Percentiles rank a stretch among this genome's conserved stretches.
Evolutionary conservation across 805 yeast genomes (phyloP).

Genomic region (Barnettozyma populi): DNA sequence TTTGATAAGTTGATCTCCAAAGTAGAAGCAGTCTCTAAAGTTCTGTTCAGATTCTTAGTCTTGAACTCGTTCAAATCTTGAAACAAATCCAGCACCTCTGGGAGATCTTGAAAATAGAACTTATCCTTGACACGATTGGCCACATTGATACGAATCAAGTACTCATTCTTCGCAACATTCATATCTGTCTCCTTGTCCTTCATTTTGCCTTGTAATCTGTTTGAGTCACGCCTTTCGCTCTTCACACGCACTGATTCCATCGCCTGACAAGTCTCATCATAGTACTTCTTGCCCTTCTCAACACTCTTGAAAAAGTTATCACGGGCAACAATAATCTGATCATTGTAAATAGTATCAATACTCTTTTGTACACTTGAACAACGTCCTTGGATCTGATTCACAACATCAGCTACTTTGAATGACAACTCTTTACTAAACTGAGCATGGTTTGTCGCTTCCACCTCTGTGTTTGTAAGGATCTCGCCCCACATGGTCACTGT

Average conservation of each 20-base stretch:
- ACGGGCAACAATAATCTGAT: slow-evolving; percentile 42
- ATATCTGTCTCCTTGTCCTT: slow-evolving; percentile 67
- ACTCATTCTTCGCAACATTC: slow-evolving; percentile 84
- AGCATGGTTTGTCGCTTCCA: slow-evolving; percentile 60
- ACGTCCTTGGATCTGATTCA: slow-evolving; percentile 47
- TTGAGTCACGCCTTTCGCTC: slow-evolving; percentile 53
- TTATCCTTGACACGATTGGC: slow-evolving; percentile 92
- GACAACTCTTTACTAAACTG: slow-evolving; percentile 56
- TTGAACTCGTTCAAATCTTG: slow-evolving; percentile 83
- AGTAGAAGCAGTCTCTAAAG: slow-evolving; percentile 53
- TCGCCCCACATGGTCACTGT: slow-evolving; percentile 88
- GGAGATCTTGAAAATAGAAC: slow-evolving; percentile 86
- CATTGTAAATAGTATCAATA: slow-evolving; percentile 50
- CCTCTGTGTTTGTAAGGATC: slow-evolving; percentile 76
- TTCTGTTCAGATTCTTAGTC: slow-evolving; percentile 62
- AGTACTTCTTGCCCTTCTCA: slow-evolving; percentile 51
- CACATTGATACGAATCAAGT: slow-evolving; percentile 71
- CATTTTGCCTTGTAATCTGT: slow-evolving; percentile 41
- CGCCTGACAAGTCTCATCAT: slow-evolving; percentile 72
- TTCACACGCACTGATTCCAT: slow-evolving; percentile 80
- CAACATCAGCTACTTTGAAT: slow-evolving; percentile 54
- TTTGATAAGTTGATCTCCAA: slow-evolving; percentile 55
- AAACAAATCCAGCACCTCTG: slow-evolving; percentile 77
- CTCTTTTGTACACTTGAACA: slow-evolving; percentile 49
- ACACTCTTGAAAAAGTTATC: slow-evolving; percentile 28